Conservation (phyloP, 2,329 filamentous ascomycete genomes). For the Leptographium lundbergii region DNA sequence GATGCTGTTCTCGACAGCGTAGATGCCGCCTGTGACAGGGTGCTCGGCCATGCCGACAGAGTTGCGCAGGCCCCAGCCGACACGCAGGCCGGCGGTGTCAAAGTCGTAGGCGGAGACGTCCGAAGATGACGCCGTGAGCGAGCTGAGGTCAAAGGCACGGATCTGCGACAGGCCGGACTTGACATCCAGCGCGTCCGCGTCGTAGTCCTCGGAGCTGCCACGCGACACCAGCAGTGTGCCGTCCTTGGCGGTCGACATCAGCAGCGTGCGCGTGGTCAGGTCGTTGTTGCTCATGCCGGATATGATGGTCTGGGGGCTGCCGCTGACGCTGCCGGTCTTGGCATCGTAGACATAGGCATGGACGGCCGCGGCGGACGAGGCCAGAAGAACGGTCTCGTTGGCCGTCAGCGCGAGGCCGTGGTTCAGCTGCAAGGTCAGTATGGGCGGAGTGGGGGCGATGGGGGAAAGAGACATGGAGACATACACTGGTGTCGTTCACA, state of each 20-base stretch:
- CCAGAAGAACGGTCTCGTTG: conserved; percentile 41
- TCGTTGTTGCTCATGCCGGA: conserved; percentile 44
- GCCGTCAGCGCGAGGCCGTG: conserved; percentile 41
- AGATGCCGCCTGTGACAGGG: conserved; percentile 5
- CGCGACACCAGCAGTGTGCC: conserved; percentile 46
- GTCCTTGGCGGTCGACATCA: conserved; percentile 37
- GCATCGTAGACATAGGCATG: conserved; percentile 54
- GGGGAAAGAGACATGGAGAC: conserved; percentile 4
- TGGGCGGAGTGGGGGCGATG: background rate
- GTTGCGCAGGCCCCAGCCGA: conserved; percentile 58
- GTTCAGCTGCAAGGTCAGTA: conserved; percentile 29
- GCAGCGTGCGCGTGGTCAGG: conserved; percentile 54
- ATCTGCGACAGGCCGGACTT: conserved; percentile 52
- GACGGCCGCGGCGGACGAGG: conserved; percentile 45
- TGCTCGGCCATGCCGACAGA: conserved; percentile 51
- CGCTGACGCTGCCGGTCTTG: conserved; percentile 28
- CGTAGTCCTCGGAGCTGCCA: conserved; percentile 52
- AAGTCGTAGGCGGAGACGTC: conserved; percentile 25
- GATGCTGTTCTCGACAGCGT: conserved; percentile 18
- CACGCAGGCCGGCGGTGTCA: conserved; percentile 28
- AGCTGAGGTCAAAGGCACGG: conserved; percentile 39
- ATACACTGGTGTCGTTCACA: conserved; percentile 23
- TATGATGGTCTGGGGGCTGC: conserved; percentile 38
- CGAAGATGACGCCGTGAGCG: background rate
- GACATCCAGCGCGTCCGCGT: conserved; percentile 36